Conservation (phyloP, 495 filamentous ascomycete species). For the Podospora pseudoanserina region DNA sequence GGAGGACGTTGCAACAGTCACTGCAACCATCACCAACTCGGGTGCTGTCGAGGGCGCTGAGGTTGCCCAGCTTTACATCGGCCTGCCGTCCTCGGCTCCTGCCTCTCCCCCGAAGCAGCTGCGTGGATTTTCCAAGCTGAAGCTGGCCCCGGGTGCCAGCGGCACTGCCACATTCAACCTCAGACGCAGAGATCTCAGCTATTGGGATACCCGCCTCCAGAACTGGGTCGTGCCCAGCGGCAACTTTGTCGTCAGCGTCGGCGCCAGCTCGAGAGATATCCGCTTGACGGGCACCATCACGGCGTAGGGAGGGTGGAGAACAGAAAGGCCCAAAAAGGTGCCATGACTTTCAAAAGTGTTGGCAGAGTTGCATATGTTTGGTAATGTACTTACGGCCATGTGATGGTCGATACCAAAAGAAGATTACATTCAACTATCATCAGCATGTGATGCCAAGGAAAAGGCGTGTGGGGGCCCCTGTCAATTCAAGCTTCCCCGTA, state of each 20-base stretch:
- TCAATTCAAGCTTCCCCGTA: too few species aligned
- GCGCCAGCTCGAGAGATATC: constrained; percentile 51
- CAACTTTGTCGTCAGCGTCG: constrained; percentile 46
- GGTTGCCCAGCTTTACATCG: constrained; percentile 57
- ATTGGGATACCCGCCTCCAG: constrained; percentile 50
- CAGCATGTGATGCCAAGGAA: too few species aligned
- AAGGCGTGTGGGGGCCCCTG: too few species aligned
- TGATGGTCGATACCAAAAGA: not conserved
- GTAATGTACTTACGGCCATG: not conserved
- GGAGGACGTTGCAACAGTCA: constrained; percentile 54
- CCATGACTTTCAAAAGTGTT: not conserved
- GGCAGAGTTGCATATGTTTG: not conserved
- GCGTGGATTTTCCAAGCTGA: constrained; percentile 56
- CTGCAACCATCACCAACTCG: constrained; percentile 62
- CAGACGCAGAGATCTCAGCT: constrained; percentile 50
- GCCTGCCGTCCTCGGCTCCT: constrained; percentile 34
- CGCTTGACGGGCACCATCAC: constrained; percentile 29
- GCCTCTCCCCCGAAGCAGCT: constrained; percentile 47
- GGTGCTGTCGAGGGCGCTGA: constrained; percentile 57
- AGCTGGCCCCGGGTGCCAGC: constrained; percentile 41
- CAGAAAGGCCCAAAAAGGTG: not conserved
- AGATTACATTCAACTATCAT: not conserved
- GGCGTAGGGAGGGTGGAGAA: not conserved
- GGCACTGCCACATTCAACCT: constrained; percentile 48
- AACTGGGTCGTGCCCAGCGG: constrained; percentile 53